Evolutionary conservation across 2,329 filamentous ascomycete genomes (phyloP).

Genomic region (Aspergillus novoparasiticus): DNA sequence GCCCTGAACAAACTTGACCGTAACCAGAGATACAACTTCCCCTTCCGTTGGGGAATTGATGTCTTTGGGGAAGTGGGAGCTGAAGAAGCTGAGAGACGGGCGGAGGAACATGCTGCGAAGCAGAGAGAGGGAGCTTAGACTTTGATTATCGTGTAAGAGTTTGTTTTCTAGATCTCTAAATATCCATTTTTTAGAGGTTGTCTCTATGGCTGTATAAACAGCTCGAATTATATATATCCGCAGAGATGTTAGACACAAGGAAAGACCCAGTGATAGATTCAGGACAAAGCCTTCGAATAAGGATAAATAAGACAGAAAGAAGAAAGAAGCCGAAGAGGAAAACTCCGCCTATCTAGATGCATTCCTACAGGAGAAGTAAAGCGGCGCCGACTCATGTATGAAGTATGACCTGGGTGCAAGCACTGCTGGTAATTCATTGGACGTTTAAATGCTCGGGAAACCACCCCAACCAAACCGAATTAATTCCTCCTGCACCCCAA

Average conservation of each 20-base stretch:
- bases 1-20: conserved; percentile 38
- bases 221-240: neutral
- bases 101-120: conserved; percentile 31
- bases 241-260: no score
- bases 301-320: no score
- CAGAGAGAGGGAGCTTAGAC: conserved; percentile 18
- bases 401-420: neutral
- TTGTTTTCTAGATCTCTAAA: neutral
- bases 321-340: no score
- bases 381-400: neutral
- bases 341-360: no score
- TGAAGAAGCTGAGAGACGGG: conserved; percentile 33
- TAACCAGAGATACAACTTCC: conserved; percentile 41
- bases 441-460: neutral
- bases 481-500: neutral
- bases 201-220: neutral
- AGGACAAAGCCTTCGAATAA: no score
- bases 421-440: neutral
- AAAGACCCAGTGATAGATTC: no score
- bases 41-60: conserved; percentile 41
- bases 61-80: conserved; percentile 41
- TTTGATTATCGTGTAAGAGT: neutral
- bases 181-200: neutral
- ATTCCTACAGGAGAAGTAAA: neutral
- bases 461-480: neutral